These are phyloP conservation scores for Daldinia caldariorum DNA, from an alignment of 495 filamentous ascomycete species.

Conservation along the genomic window DNA sequence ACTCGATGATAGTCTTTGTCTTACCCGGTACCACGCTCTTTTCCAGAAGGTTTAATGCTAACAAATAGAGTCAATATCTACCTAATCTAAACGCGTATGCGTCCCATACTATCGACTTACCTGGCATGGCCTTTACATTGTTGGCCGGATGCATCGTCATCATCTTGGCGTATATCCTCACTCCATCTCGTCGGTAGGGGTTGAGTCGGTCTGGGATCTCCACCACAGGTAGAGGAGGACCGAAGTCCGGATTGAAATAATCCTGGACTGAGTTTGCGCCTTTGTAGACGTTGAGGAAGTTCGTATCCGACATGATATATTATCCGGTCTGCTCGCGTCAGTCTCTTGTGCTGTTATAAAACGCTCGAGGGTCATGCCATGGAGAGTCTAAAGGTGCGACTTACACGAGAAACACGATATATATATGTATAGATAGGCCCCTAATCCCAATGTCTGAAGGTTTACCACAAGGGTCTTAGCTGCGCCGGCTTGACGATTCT, in stretches of 20 bases:
- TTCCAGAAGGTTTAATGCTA: constrained; percentile 67
- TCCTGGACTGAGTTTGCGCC: constrained; percentile 63
- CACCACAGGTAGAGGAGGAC: constrained; percentile 67
- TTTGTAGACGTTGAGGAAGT: constrained; percentile 65
- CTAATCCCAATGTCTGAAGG: not conserved
- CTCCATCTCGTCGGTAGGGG: constrained; percentile 64
- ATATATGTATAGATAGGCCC: constrained; percentile 16
- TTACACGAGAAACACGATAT: constrained; percentile 3
- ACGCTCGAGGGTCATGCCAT: not conserved
- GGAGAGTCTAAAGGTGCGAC: not conserved
- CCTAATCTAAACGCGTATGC: not conserved
- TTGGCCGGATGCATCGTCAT: constrained; percentile 70
- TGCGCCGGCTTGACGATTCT: constrained; percentile 12
- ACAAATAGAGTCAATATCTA: constrained; percentile 8
- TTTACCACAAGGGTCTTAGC: constrained; percentile 2
- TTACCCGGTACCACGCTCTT: constrained; percentile 54
- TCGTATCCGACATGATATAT: constrained; percentile 51
- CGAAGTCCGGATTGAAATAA: constrained; percentile 67
- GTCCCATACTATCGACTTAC: constrained; percentile 44
- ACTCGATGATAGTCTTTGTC: constrained; percentile 65
- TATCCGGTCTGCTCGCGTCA: constrained; percentile 3
- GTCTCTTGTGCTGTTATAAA: constrained; percentile 1
- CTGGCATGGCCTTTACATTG: constrained; percentile 71
- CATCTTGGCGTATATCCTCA: constrained; percentile 72
- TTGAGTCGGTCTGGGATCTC: constrained; percentile 67